These are phyloP conservation scores for Hypoxylon sp. DNA, from an alignment of 2,329 filamentous ascomycete genomes.

Conservation along the genomic window DNA sequence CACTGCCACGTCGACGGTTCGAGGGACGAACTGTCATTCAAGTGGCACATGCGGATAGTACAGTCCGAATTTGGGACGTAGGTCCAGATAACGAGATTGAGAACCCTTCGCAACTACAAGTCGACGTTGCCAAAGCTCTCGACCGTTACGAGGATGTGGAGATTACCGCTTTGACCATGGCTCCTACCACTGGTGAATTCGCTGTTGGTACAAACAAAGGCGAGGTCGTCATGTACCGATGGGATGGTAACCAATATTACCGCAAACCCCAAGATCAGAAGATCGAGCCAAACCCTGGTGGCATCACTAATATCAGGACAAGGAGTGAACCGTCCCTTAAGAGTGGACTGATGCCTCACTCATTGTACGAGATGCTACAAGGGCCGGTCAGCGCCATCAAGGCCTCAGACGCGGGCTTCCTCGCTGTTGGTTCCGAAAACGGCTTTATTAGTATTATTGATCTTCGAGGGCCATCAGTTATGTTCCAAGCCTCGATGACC, in stretches of 20 bases:
- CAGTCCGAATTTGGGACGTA: conserved; percentile 91
- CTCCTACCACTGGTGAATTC: conserved; percentile 84
- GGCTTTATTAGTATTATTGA: conserved; percentile 88
- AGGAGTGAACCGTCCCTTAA: conserved; percentile 79
- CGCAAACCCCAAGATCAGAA: conserved; percentile 72
- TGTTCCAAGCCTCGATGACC: conserved; percentile 78
- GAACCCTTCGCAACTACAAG: conserved; percentile 83
- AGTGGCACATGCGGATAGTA: conserved; percentile 90
- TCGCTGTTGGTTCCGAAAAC: conserved; percentile 86
- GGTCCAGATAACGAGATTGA: conserved; percentile 95
- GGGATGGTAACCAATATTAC: conserved; percentile 82
- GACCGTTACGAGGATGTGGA: conserved; percentile 83
- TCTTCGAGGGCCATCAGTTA: conserved; percentile 86
- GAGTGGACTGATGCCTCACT: conserved; percentile 83
- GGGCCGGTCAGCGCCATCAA: conserved; percentile 84
- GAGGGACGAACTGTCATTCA: conserved; percentile 88
- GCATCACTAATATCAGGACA: conserved; percentile 78
- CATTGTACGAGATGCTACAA: conserved; percentile 85
- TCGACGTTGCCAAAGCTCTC: conserved; percentile 86
- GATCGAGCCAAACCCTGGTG: conserved; percentile 72
- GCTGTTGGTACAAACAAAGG: conserved; percentile 84
- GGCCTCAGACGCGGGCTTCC: conserved; percentile 93
- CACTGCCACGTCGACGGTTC: conserved; percentile 78
- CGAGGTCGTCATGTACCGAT: conserved; percentile 89
- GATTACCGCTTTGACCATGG: conserved; percentile 83